These are phyloP conservation scores for Cicer cuneatum DNA, from an alignment of 306 rosid species.

Conservation along the genomic window DNA sequence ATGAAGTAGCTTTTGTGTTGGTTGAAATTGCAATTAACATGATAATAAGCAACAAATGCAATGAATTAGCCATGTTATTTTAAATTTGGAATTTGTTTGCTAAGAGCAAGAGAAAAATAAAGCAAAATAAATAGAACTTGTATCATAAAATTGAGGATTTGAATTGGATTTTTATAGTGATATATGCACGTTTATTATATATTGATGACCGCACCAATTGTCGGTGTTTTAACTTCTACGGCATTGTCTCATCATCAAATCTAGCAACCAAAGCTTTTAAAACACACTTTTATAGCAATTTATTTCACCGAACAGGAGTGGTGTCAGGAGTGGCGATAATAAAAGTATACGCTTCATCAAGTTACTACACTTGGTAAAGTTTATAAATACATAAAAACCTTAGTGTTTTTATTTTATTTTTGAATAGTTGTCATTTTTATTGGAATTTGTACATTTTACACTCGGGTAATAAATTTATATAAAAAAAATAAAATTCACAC, in stretches of 20 bases:
- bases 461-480: too few relatives aligned
- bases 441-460: too few relatives aligned
- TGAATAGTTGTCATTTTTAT: too few relatives aligned
- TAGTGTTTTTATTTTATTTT: too few relatives aligned
- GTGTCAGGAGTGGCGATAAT: neutral
- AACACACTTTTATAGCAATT: slow-evolving; percentile 6
- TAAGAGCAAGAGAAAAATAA: neutral
- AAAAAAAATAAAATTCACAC: too few relatives aligned
- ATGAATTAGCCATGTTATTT: slow-evolving; percentile 30
- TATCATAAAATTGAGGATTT: neutral
- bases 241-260: slow-evolving; percentile 44
- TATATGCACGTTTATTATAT: slow-evolving; percentile 41
- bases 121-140: neutral
- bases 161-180: neutral
- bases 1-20: neutral
- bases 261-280: slow-evolving; percentile 28
- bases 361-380: too few relatives aligned
- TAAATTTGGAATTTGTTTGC: neutral
- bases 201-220: slow-evolving; percentile 68
- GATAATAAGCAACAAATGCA: slow-evolving; percentile 20
- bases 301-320: neutral
- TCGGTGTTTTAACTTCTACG: slow-evolving; percentile 73
- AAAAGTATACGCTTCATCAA: too few relatives aligned
- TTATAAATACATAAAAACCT: too few relatives aligned
- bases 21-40: slow-evolving; percentile 22